These are phyloP conservation scores for Dipteronia sinensis DNA, from an alignment of 345 rosid species.

Conservation along the genomic window DNA sequence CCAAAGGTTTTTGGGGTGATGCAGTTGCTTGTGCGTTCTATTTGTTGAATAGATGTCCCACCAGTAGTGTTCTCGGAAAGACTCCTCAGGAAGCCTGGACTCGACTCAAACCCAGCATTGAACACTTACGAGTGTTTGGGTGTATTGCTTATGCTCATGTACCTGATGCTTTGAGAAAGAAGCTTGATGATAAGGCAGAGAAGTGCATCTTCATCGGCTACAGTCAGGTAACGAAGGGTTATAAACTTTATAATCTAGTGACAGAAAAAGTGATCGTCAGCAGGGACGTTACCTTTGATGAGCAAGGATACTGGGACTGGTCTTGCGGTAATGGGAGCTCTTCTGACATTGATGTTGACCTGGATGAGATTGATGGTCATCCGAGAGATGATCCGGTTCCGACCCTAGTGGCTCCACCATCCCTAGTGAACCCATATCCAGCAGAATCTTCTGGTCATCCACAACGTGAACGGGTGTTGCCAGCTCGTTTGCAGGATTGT, in stretches of 20 bases:
- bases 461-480: neutral
- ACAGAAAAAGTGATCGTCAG: neutral
- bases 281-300: neutral
- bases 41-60: neutral
- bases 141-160: neutral
- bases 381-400: neutral
- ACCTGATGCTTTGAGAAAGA: neutral
- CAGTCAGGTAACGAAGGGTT: no score
- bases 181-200: constrained; percentile 8
- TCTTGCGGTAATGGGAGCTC: neutral
- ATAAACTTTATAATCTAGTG: no score
- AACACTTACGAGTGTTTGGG: no score
- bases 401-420: neutral
- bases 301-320: neutral
- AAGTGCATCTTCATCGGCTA: neutral
- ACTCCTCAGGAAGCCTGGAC: neutral
- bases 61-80: neutral
- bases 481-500: neutral
- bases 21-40: neutral
- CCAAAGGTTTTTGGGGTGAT: neutral
- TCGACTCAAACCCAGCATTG: no score
- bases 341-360: no score
- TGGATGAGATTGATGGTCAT: neutral
- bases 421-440: neutral
- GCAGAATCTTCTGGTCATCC: neutral